Evolutionary conservation across 2,329 filamentous ascomycete species (phyloP).

Genomic region (Chrysoporthe puriensis): DNA sequence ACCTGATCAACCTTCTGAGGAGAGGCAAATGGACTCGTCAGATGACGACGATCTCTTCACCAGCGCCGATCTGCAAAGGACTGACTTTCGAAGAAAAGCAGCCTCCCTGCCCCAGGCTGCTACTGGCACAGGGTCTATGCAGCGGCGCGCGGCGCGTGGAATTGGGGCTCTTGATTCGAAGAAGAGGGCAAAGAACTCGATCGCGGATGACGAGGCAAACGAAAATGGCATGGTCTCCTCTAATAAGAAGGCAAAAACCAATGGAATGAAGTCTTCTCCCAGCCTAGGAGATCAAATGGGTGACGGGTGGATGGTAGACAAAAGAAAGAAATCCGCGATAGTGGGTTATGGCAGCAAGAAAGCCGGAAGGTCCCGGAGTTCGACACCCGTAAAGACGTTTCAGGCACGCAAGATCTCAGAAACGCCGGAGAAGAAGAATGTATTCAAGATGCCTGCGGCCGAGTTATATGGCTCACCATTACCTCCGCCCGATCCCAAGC

Average conservation of each 20-base stretch:
- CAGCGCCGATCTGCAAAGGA: constrained; percentile 40
- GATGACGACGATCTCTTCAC: constrained; percentile 33
- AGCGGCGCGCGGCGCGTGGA: constrained; percentile 11
- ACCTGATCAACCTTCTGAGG: not conserved
- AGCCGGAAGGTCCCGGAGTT: not conserved
- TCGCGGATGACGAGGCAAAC: constrained; percentile 6
- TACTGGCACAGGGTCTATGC: not conserved
- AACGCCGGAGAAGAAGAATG: constrained; percentile 21
- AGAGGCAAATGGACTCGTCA: constrained; percentile 22
- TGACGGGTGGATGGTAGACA: constrained; percentile 14
- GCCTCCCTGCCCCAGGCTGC: constrained; percentile 15
- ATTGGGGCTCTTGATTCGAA: not conserved
- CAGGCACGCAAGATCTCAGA: constrained; percentile 10
- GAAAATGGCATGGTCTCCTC: not conserved
- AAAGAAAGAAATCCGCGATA: not conserved
- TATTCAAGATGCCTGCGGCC: constrained; percentile 23
- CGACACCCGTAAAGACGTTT: constrained; percentile 8
- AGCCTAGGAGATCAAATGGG: constrained; percentile 21
- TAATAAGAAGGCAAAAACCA: constrained; percentile 17
- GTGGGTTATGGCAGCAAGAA: constrained; percentile 18
- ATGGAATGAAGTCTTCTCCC: not conserved
- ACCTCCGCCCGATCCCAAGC: constrained; percentile 1
- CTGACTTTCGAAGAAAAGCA: constrained; percentile 35
- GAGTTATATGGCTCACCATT: constrained; percentile 7
- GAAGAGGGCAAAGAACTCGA: constrained; percentile 14